These are phyloP conservation scores for Fusarium miscanthi DNA, from an alignment of 2,329 filamentous ascomycete species.

Conservation along the genomic window DNA sequence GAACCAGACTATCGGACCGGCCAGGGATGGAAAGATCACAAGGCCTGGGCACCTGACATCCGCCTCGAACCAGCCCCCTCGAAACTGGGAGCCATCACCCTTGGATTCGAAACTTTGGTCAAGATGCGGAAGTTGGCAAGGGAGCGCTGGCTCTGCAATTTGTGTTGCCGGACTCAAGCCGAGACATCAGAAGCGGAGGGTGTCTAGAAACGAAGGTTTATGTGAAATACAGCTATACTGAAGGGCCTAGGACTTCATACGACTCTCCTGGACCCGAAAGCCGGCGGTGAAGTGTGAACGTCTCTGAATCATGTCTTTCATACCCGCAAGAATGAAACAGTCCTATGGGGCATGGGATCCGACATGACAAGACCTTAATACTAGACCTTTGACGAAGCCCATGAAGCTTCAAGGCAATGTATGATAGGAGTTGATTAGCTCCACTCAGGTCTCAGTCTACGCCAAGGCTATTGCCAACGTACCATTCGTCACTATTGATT, in stretches of 20 bases:
- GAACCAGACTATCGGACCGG: not conserved
- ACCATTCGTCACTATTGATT: not conserved
- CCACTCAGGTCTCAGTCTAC: not conserved
- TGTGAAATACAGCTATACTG: rapidly evolving
- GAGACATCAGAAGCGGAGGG: not conserved
- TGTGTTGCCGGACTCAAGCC: not conserved
- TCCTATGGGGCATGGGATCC: rapidly evolving
- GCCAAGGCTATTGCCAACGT: not conserved
- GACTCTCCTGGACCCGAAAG: rapidly evolving
- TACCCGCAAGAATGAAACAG: too few species aligned
- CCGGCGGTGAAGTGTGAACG: rapidly evolving
- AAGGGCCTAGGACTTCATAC: rapidly evolving
- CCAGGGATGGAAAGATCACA: not conserved
- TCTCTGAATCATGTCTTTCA: not conserved
- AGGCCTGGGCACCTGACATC: not conserved
- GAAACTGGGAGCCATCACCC: not conserved
- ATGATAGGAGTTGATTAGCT: not conserved
- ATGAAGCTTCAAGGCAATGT: rapidly evolving
- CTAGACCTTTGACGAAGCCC: rapidly evolving
- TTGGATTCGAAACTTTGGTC: too few species aligned
- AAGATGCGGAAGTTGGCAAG: too few species aligned
- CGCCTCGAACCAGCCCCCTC: not conserved
- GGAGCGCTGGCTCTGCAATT: not conserved
- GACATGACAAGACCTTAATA: not conserved
- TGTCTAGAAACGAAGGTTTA: not conserved